Evolutionary conservation across 257 asterid genomes (phyloP).

Genomic region (Solanum chmielewskii): DNA sequence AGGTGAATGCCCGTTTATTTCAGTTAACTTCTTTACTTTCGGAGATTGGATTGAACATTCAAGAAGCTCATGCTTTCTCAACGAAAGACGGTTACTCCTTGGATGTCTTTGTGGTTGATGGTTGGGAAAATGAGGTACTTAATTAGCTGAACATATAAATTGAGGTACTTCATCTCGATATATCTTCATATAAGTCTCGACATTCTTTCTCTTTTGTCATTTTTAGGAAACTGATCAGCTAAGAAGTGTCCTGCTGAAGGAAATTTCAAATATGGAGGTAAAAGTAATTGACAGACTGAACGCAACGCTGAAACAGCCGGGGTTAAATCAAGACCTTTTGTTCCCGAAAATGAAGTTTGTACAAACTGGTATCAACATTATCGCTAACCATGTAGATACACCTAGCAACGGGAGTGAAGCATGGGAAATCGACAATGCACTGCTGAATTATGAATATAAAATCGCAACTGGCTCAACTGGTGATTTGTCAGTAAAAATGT

Average conservation of each 20-base stretch:
- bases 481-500: constrained; percentile 48
- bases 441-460: constrained; percentile 48
- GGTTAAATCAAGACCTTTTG: constrained; percentile 15
- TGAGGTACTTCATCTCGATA: not conserved
- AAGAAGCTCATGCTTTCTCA: constrained; percentile 98
- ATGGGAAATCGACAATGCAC: constrained; percentile 71
- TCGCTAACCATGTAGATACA: constrained; percentile 26
- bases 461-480: constrained; percentile 62
- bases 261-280: constrained; percentile 74
- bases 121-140: constrained; percentile 67
- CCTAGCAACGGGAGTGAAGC: constrained; percentile 51
- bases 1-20: not conserved
- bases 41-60: constrained; percentile 90
- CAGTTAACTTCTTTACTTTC: constrained; percentile 79
- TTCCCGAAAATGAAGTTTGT: constrained; percentile 15
- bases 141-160: not conserved
- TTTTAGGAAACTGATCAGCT: constrained; percentile 56
- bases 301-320: constrained; percentile 28
- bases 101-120: constrained; percentile 84
- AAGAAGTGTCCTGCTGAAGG: constrained; percentile 32
- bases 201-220: not conserved
- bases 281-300: not conserved
- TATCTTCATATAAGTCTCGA: not conserved
- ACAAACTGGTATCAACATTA: constrained; percentile 12
- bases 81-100: constrained; percentile 80